Base-by-base conservation (phyloP, 148 eudicot genomes). In the Rhododendron kiyosumense region DNA sequence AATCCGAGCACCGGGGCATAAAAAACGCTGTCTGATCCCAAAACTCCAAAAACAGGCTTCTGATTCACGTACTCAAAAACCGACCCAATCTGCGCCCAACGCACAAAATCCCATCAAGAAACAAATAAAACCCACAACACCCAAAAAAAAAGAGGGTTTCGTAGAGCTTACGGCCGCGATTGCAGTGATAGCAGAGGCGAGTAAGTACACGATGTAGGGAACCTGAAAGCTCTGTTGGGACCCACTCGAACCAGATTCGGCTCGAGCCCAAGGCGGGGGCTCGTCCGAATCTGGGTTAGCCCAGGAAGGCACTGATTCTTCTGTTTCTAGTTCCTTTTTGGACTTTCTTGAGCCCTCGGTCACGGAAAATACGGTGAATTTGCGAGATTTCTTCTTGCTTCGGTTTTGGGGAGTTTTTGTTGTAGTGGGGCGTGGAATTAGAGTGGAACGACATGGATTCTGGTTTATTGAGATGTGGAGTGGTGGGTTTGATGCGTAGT, bases 181-280 rank as follows among this genome's bases (percentile, higher is more conserved):
- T 63, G 99, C 98, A 87, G 98, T 95, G 65, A 97, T 85, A 63
- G 98, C 98, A 41, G 99, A 97, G 82, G 98, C 96, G 85, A 97
- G 95, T 89, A 97, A 91, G 86, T 97, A 97, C 26, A 90, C 98
- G 88, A 34, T 82, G 91, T 91, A 95, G 34, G 98, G 99, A 77
- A 91, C 49, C 84, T 97, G 93, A 86, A 89, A 49, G 57, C 88
- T 79, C 78, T 88, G 90, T 86, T 89, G 89, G 5, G 87, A 84
- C 51, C 89, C 92, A 67, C 24, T 88, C 48, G 79, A 41, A 36
- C 88, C 90, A 63, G 87, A 89, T 83, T 95, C 98, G 34, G 87
- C 83, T 22, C 95, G 90, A 71, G 98, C 99, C 99, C 99, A 97
- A 49, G 99, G 99, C 2, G 99, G 99, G 2, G 94, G 98, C 90